Percentiles rank a stretch among this genome's conserved stretches.
Evolutionary conservation across 129 eudicot genomes (phyloP).

Genomic region (Silybum marianum): DNA sequence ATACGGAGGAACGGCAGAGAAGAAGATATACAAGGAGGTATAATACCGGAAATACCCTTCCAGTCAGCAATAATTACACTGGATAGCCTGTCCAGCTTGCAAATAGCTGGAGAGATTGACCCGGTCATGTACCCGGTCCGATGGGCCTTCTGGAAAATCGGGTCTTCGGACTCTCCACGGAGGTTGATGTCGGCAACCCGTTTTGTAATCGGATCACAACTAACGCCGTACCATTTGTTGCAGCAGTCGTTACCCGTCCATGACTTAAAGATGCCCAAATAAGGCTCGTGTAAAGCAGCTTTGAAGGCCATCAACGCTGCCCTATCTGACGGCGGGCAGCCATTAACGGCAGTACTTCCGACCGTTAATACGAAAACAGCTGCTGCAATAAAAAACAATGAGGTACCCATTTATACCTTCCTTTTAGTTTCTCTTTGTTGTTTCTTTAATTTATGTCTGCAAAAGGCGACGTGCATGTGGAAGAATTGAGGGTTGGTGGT

Average conservation of each 20-base stretch:
- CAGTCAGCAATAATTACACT: conserved; percentile 80
- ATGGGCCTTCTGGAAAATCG: conserved; percentile 62
- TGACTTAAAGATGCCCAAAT: conserved; percentile 71
- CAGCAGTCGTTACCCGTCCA: conserved; percentile 92
- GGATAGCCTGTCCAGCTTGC: conserved; percentile 64
- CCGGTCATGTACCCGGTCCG: conserved; percentile 93
- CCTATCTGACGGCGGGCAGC: conserved; percentile 74
- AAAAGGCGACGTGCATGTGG: conserved; percentile 7
- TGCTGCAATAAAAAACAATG: conserved; percentile 13
- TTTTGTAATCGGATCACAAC: conserved; percentile 64
- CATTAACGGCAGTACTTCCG: conserved; percentile 28
- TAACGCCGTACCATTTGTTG: conserved; percentile 80
- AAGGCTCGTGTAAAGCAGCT: conserved; percentile 68
- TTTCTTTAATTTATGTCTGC: neutral
- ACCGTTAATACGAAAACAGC: conserved; percentile 29
- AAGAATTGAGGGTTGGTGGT: conserved; percentile 14
- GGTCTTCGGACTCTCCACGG: conserved; percentile 93
- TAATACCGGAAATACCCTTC: conserved; percentile 88
- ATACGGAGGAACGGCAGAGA: conserved; percentile 60
- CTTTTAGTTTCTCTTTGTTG: neutral
- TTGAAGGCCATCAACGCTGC: conserved; percentile 68
- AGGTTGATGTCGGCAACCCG: conserved; percentile 91
- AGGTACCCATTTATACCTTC: conserved; percentile 29
- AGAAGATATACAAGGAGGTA: conserved; percentile 65
- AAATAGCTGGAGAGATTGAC: conserved; percentile 71